Evolutionary conservation across 2,329 filamentous ascomycete species (phyloP), one percentile per base, ranked within the genome.

Genomic region (Calonectria multiphialidica): DNA sequence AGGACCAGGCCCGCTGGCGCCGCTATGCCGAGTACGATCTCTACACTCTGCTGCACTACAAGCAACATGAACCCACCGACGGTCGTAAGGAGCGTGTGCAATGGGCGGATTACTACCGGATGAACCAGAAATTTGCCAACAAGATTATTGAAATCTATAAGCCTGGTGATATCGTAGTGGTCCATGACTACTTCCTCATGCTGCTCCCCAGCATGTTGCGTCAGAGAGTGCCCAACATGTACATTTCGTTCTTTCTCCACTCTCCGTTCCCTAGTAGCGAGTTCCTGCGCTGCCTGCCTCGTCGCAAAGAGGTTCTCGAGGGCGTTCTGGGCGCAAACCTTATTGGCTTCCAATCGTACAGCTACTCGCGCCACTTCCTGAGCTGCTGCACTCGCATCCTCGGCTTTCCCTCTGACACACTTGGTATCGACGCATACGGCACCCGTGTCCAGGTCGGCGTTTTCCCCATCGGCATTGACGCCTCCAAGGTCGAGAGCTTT

Each of bases 251-350:
- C 87, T 98, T 95, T 87, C 88, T 98, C 57, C 96, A 98, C 84
- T 93, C 95, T 55, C 96, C 96, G 0, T 98, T 98, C 84, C 96
- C 96, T 40, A 98, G 95, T 84, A 98, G 95, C 87, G 97, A 98
- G 84, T 98, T 98, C 81, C 91, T 98, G 82, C 92, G 96, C 59
- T 98, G 96, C 82, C 87, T 98, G 68, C 94, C 95, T 44, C 92
- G 95, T 75, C 91, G 96, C 77, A 98, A 98, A 84, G 95, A 98
- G 82, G 89, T 98, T 13, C 87, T 98, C 16, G 95, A 97, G 77
- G 97, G 97, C 61, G 92, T 98, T 57, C 88, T 98, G 49, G 96
- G 96, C 21, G 91, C 96, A 68, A 98, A 98, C 83, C 92, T 98
- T 87, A 91, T 98, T 74, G 96, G 95, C 1, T 98, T 98, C 86